These are phyloP conservation scores for Xylariaceae sp. DNA, from an alignment of 2,329 filamentous ascomycete genomes.

Conservation along the genomic window DNA sequence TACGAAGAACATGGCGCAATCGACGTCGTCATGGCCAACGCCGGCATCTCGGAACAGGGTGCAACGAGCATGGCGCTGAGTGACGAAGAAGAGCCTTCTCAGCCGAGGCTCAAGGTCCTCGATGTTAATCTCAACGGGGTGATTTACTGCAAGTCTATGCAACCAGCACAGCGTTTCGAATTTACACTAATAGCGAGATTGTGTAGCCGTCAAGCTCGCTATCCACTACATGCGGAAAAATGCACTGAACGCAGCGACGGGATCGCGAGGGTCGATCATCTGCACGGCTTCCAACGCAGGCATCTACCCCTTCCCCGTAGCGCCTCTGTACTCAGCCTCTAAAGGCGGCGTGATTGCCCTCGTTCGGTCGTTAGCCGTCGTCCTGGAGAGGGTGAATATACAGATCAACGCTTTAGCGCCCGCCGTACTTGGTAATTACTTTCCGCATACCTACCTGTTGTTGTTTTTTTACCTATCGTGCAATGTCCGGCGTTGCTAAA, in stretches of 20 bases:
- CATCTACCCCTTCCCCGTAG: conserved; percentile 53
- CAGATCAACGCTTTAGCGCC: conserved; percentile 55
- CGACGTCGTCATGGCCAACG: conserved; percentile 54
- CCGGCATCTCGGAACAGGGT: conserved; percentile 49
- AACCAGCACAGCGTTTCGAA: neutral
- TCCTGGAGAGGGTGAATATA: conserved; percentile 45
- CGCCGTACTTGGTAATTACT: conserved; percentile 49
- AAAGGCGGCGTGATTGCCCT: conserved; percentile 54
- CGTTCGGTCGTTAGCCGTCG: conserved; percentile 49
- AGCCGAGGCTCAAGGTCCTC: conserved; percentile 31
- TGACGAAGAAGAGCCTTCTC: conserved; percentile 27
- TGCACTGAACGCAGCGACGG: conserved; percentile 25
- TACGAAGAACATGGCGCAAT: conserved; percentile 39
- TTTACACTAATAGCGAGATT: neutral
- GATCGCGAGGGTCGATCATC: conserved; percentile 49
- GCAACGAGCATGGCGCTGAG: conserved; percentile 31
- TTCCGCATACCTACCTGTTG: neutral
- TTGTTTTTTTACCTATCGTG: neutral
- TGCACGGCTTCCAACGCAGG: conserved; percentile 58
- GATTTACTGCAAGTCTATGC: conserved; percentile 46
- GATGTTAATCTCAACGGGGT: conserved; percentile 44
- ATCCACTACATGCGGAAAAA: conserved; percentile 55
- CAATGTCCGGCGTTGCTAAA: neutral
- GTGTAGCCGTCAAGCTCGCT: conserved; percentile 50
- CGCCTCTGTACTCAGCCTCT: conserved; percentile 52